Evolutionary conservation across 208 protist species (phyloP), one percentile per base, ranked within the genome.

Genomic region (Dictyostelium gargantuum): DNA sequence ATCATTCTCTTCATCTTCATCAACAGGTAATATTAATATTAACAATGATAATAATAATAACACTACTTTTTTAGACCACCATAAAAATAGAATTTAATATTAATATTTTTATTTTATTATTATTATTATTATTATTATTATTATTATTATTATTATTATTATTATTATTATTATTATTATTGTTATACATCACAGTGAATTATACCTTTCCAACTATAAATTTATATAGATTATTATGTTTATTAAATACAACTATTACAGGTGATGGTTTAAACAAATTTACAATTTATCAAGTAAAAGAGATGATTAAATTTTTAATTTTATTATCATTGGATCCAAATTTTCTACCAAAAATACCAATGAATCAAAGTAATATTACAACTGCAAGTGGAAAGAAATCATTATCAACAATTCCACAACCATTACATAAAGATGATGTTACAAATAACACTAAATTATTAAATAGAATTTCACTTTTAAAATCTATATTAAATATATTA

Each of bases 271-370:
- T n/a, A n/a, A n/a, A n/a, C n/a, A n/a, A n/a, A n/a, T 76, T 86
- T 35, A 63, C 9, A 10, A 29, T 23, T 4, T 48, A 86, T 32
- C 42, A 86, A 61, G 23, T 58, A 8, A 86, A 61, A 46, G 29
- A 76, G 8, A 35, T 56, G 32, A 76, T 86, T 35, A 61, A 61
- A 42, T 76, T 86, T 76, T 21, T 76, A 11, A 76, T 56, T 32
- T 26, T 75, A 40, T 63, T 86, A 29, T 74, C 50, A 52, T 48
- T 86, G 46, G 81, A 86, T 48, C 68, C 81, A 86, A 63, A 63
- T 6, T 86, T 48, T 61, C 13, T 32, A 50, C 17, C 23, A 19
- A 76, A 76, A n/a, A 76, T 50, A 50, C 72, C 72, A 76, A 29
- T 50, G 15, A 76, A 76, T 76, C 23, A 70, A 70, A 70, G 15